phyloP scores from a whole-genome alignment of 2,329 filamentous ascomycete species.

The Colletotrichum sp. region DNA sequence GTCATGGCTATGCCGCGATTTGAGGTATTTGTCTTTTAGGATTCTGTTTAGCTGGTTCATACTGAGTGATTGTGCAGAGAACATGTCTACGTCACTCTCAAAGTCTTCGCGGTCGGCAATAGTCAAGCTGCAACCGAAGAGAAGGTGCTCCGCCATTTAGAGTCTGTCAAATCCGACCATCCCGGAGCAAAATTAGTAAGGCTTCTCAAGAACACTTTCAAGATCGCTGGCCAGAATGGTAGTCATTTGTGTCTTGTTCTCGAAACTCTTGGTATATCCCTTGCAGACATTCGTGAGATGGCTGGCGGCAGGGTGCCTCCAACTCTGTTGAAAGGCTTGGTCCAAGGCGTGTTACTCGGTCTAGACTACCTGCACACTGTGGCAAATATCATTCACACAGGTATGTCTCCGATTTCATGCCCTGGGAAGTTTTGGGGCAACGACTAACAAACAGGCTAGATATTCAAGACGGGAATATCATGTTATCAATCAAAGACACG shows the following conservation, averaged over 20 bases:
- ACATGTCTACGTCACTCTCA: slow-evolving; percentile 10
- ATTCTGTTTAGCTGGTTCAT: fast-evolving
- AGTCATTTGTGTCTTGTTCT: slow-evolving; percentile 8
- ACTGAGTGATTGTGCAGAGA: background rate
- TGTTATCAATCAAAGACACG: slow-evolving; percentile 23
- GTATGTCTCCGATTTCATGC: background rate
- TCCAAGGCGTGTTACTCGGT: background rate
- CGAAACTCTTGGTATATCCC: slow-evolving; percentile 9
- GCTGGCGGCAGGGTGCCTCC: slow-evolving; percentile 13
- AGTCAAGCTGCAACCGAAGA: slow-evolving; percentile 8
- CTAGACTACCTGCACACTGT: slow-evolving; percentile 15
- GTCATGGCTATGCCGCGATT: slow-evolving; percentile 28
- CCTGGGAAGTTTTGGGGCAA: fast-evolving
- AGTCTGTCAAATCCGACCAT: background rate
- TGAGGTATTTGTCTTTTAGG: slow-evolving; percentile 2
- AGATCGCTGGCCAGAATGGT: background rate
- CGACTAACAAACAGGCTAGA: background rate
- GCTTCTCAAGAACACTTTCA: background rate
- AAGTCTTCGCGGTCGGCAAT: slow-evolving; percentile 4
- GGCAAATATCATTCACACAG: slow-evolving; percentile 13
- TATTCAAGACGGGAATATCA: slow-evolving; percentile 27
- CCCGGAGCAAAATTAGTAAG: slow-evolving; percentile 1
- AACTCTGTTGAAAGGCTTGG: slow-evolving; percentile 3
- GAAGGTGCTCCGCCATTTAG: background rate
- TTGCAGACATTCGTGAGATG: slow-evolving; percentile 14